phyloP scores from a whole-genome alignment of 768 basidiomycete genomes.

The Rhodotorula graminis region DNA sequence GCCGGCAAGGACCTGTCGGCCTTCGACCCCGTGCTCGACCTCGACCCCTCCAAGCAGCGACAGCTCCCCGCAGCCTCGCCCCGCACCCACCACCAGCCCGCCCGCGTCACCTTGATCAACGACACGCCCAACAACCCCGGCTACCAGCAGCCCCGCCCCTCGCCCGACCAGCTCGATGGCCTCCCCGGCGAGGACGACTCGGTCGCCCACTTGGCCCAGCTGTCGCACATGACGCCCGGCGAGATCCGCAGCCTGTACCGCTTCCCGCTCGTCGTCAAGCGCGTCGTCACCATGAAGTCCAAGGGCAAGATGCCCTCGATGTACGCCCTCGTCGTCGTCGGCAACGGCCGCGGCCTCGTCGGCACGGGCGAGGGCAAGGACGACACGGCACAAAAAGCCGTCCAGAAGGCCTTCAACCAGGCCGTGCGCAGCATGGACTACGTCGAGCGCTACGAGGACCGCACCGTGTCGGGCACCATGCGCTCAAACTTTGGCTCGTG shows the following conservation, averaged over 20 bases:
- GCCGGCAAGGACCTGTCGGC: constrained; percentile 21
- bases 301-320: constrained; percentile 78
- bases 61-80: not conserved
- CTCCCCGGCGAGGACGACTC: constrained; percentile 38
- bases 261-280: constrained; percentile 48
- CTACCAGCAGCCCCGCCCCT: constrained; percentile 25
- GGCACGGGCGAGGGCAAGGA: constrained; percentile 80
- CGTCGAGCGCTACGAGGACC: constrained; percentile 86
- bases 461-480: constrained; percentile 93
- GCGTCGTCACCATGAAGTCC: constrained; percentile 81
- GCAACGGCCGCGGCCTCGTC: constrained; percentile 75
- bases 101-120: constrained; percentile 24
- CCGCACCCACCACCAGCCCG: not conserved
- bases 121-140: constrained; percentile 20
- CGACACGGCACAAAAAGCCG: constrained; percentile 54
- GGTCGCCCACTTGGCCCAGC: constrained; percentile 27
- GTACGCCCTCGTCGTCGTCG: constrained; percentile 65
- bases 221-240: constrained; percentile 45
- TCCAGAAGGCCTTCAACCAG: constrained; percentile 58
- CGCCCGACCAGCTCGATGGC: constrained; percentile 27
- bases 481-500: constrained; percentile 78
- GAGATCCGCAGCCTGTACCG: constrained; percentile 47
- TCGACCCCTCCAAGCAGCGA: constrained; percentile 27
- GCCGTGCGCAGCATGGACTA: constrained; percentile 85
- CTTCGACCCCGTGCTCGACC: constrained; percentile 31